phyloP scores from a whole-genome alignment of 176 grass and related monocot species.

The Hsuehochloa calcarea region DNA sequence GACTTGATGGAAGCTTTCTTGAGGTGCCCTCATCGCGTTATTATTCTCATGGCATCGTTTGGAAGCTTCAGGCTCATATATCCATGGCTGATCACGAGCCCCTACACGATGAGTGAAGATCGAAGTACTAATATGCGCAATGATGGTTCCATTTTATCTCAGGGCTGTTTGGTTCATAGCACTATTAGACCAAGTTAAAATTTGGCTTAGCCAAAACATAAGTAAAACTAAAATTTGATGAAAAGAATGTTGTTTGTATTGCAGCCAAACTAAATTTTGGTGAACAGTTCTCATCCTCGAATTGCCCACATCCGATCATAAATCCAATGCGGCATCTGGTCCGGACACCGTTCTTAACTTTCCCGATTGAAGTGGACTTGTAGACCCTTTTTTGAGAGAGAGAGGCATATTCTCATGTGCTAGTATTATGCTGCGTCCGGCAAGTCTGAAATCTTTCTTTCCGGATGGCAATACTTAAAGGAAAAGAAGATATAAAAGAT shows the following conservation, averaged over 20 bases:
- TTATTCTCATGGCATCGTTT: background rate
- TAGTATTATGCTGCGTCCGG: background rate
- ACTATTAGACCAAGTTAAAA: too few relatives aligned
- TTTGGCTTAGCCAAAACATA: too few relatives aligned
- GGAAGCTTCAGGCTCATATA: background rate
- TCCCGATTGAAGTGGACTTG: slow-evolving; percentile 8
- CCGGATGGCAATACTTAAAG: background rate
- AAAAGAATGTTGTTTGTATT: too few relatives aligned
- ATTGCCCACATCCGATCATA: background rate
- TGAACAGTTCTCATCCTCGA: too few relatives aligned
- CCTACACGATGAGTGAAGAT: background rate
- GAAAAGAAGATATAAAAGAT: background rate
- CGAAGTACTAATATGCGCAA: background rate
- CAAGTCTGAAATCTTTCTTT: background rate
- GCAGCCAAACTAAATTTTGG: too few relatives aligned
- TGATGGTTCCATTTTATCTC: background rate
- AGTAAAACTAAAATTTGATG: too few relatives aligned
- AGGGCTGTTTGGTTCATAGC: background rate
- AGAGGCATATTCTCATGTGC: slow-evolving; percentile 33
- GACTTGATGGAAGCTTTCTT: slow-evolving; percentile 14
- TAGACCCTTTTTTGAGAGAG: background rate
- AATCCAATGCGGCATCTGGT: slow-evolving; percentile 2
- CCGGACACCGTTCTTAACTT: background rate
- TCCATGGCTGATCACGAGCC: background rate
- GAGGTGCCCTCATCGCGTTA: background rate